Conservation (phyloP, 2,329 filamentous ascomycete genomes). For the Pestalotiopsis sp. region DNA sequence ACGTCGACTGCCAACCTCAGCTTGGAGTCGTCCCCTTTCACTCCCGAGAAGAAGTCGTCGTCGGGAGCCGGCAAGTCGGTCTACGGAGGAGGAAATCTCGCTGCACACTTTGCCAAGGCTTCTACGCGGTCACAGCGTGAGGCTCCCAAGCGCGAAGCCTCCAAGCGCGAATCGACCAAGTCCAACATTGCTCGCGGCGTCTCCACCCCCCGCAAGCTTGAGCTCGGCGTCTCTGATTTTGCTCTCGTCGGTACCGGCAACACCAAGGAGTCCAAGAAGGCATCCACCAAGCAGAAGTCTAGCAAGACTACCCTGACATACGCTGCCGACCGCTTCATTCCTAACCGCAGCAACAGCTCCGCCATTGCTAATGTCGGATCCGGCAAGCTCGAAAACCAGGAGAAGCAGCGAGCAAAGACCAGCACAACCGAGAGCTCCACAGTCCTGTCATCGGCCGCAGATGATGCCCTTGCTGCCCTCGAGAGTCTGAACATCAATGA, state of each 20-base stretch:
- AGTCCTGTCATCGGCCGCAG: slow-evolving; percentile 75
- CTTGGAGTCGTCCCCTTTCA: slow-evolving; percentile 72
- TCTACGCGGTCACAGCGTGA: slow-evolving; percentile 50
- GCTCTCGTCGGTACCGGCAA: slow-evolving; percentile 80
- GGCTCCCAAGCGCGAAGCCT: background rate
- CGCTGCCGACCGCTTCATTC: slow-evolving; percentile 89
- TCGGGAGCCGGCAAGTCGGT: slow-evolving; percentile 67
- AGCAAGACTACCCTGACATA: slow-evolving; percentile 79
- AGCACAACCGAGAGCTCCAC: slow-evolving; percentile 70
- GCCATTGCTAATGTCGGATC: slow-evolving; percentile 80
- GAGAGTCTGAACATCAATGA: slow-evolving; percentile 76
- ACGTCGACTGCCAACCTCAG: slow-evolving; percentile 50
- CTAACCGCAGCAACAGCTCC: slow-evolving; percentile 87
- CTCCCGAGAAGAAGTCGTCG: slow-evolving; percentile 62
- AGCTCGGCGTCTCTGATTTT: slow-evolving; percentile 92
- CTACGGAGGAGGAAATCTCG: slow-evolving; percentile 72
- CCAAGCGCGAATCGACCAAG: slow-evolving; percentile 85
- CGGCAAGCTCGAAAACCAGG: slow-evolving; percentile 74
- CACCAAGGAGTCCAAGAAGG: slow-evolving; percentile 62
- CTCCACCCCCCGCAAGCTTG: slow-evolving; percentile 80
- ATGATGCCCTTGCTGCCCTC: slow-evolving; percentile 77
- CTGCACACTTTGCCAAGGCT: slow-evolving; percentile 74
- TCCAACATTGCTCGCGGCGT: slow-evolving; percentile 84
- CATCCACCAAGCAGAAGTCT: slow-evolving; percentile 50
- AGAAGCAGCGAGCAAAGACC: slow-evolving; percentile 73